Conservation (phyloP, 129 eudicot genomes). For the Deinandra increscens region DNA sequence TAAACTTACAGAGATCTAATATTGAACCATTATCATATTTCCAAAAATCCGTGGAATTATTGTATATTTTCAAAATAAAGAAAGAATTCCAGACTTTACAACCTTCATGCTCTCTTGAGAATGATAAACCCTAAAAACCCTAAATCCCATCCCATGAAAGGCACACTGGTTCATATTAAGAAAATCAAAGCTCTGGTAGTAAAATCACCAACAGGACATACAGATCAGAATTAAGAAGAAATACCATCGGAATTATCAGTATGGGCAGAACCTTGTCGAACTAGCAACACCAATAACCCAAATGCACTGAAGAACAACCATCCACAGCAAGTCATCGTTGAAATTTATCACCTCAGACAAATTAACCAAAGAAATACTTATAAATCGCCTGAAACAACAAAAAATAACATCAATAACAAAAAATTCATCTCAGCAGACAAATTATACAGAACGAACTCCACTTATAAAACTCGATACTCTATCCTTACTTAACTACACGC, state of each 20-base stretch:
- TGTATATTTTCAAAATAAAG: background rate
- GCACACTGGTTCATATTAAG: background rate
- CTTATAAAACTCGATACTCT: background rate
- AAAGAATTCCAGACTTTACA: background rate
- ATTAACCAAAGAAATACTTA: conserved; percentile 22
- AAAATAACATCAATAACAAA: conserved; percentile 8
- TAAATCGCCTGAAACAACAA: conserved; percentile 26
- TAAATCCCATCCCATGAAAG: conserved; percentile 6
- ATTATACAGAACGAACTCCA: background rate
- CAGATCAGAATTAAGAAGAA: background rate
- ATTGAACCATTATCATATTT: background rate
- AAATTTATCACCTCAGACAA: conserved; percentile 9
- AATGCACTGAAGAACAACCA: conserved; percentile 36
- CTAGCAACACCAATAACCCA: conserved; percentile 32
- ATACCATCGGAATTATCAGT: conserved; percentile 65
- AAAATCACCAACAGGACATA: background rate
- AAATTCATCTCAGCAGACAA: too few species aligned
- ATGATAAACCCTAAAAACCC: background rate
- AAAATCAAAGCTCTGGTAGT: background rate
- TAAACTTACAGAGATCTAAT: background rate
- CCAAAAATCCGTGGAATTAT: background rate
- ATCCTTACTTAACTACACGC: conserved; percentile 7
- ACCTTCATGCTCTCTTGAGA: background rate
- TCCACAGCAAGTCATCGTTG: conserved; percentile 35
- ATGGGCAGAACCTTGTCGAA: conserved; percentile 33